Evolutionary conservation across 176 grass and related monocot genomes (phyloP), one percentile per base, ranked within the genome.

Genomic region (Oryza nivara): DNA sequence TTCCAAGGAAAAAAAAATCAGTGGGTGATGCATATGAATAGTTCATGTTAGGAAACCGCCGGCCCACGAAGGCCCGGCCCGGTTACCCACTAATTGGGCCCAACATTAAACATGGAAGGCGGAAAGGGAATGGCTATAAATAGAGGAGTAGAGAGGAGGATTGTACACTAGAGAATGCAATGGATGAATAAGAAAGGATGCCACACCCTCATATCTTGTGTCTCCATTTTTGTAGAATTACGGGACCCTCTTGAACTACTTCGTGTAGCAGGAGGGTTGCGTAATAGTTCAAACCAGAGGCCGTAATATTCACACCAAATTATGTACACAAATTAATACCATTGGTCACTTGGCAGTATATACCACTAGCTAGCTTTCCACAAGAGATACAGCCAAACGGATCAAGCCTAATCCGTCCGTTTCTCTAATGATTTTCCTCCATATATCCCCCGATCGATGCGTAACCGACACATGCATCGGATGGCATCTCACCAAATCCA

Each of bases 201-300:
- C 30, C 28, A 32, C 30, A 32, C 2, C 30, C 30, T 32, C 30
- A 32, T 32, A 32, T 32, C 2, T 32, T 32, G 30, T 32, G 30
- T 32, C 30, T 32, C 2, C 30, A 32, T 0, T 32, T 32, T 32
- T 32, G 2, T 32, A 28, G 0, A 28, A 28, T 28, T 28, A 32
- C 30, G 30, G 30, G 2, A 32, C n/a, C n/a, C n/a, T 32, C 0
- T 3, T 32, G 2, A 0, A 32, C 30, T 32, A 32, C 0, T 32
- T 32, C 30, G 30, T 32, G 2, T 32, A 32, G 2, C 2, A 0
- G 0, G 30, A 32, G 30, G 30, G 30, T 32, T 32, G 30, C 30
- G 30, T 32, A 16, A 19, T n/a, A 5, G 54, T n/a, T n/a, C 14
- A 8, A n/a, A n/a, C 19, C 1, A 58, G 54, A n/a, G 54, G 2